Evolutionary conservation across 2,329 filamentous ascomycete genomes (phyloP).

Genomic region (Fusarium beomiforme): DNA sequence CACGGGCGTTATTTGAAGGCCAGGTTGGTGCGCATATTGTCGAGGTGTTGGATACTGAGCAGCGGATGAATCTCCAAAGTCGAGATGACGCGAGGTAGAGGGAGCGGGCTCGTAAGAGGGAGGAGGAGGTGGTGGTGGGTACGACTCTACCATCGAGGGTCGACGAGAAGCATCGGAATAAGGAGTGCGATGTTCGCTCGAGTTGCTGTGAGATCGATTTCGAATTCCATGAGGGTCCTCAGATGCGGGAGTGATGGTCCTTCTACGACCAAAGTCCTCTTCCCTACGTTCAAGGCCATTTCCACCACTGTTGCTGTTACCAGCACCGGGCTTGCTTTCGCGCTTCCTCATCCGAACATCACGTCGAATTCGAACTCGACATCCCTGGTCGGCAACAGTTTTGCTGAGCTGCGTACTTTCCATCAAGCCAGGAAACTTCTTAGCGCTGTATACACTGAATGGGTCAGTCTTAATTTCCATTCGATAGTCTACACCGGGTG

Average conservation of each 20-base stretch:
- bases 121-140: constrained; percentile 50
- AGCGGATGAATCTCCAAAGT: constrained; percentile 47
- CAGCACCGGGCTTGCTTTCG: constrained; percentile 70
- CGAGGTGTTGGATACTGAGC: constrained; percentile 50
- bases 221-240: constrained; percentile 52
- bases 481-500: constrained; percentile 75
- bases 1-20: constrained; percentile 47
- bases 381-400: constrained; percentile 94
- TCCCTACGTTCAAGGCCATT: constrained; percentile 68
- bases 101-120: constrained; percentile 48
- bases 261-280: constrained; percentile 64
- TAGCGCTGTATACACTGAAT: constrained; percentile 93
- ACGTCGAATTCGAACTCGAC: constrained; percentile 92
- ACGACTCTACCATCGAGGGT: constrained; percentile 60
- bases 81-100: constrained; percentile 46
- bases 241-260: constrained; percentile 49
- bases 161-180: constrained; percentile 57
- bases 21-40: constrained; percentile 51
- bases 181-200: constrained; percentile 59
- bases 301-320: constrained; percentile 52
- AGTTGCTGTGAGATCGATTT: constrained; percentile 69
- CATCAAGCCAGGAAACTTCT: constrained; percentile 95
- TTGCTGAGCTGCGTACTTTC: constrained; percentile 91
- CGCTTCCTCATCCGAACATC: constrained; percentile 93
- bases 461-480: constrained; percentile 89